phyloP scores from a whole-genome alignment of 257 asterid species.

The Solanum lycopersicoides region DNA sequence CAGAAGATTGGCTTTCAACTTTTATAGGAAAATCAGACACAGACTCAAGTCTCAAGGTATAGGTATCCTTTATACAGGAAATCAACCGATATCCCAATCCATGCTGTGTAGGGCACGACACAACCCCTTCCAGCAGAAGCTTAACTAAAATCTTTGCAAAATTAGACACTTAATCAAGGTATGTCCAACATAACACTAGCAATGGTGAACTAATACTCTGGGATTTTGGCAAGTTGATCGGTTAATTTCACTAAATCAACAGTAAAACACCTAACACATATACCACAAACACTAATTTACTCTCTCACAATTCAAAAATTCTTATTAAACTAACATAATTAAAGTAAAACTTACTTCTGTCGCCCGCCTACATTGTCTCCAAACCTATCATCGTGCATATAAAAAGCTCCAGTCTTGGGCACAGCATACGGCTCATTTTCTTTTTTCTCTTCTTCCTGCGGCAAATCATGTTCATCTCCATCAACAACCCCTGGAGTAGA shows the following conservation, averaged over 20 bases:
- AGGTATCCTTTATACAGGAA: neutral
- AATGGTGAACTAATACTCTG: neutral
- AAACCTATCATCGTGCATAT: slow-evolving; percentile 98
- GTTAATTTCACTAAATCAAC: neutral
- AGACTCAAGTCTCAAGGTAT: neutral
- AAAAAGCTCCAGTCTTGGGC: slow-evolving; percentile 96
- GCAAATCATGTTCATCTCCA: slow-evolving; percentile 27
- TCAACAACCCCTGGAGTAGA: slow-evolving; percentile 10
- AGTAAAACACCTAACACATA: neutral
- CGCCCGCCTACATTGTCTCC: slow-evolving; percentile 69
- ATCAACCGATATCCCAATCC: neutral
- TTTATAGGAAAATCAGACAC: neutral
- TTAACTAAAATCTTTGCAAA: neutral
- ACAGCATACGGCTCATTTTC: slow-evolving; percentile 82
- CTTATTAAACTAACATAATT: neutral
- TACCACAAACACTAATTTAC: neutral
- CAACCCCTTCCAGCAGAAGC: neutral
- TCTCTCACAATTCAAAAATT: neutral
- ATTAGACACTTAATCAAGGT: neutral
- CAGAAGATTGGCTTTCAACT: neutral
- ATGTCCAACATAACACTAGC: neutral
- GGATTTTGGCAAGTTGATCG: neutral
- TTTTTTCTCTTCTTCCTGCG: slow-evolving; percentile 38
- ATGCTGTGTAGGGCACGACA: neutral
- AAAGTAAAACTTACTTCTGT: slow-evolving; percentile 33